Base-by-base conservation (phyloP, 257 asterid species). In the Solanum etuberosum region DNA sequence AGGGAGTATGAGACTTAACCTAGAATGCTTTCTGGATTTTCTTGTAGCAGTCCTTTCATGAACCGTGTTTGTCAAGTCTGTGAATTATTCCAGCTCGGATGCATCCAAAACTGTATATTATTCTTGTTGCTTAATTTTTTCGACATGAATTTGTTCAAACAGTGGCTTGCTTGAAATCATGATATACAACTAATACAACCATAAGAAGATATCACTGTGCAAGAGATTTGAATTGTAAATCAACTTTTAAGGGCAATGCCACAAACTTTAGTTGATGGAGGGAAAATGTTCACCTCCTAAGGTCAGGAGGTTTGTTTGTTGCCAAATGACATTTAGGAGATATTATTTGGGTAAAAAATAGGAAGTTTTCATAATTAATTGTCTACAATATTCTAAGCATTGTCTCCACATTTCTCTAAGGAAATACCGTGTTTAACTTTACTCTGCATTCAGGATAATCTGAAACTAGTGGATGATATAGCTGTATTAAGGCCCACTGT, bases 391-490 rank as follows among this genome's bases (percentile, higher is more conserved):
- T 31, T 54, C 63, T 20, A 34, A 72, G 48, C 80, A 72, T 5
- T 34, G 9, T 34, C 46, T 72, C 38, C 29, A 34, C 46, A 72
- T 20, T 70, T 72, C 46, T 72, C 16, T 34, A 32, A 34, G 29
- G 80, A 34, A 72, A 34, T 72, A 34, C 46, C 20, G 31, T 73
- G 80, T 72, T 34, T 34, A 34, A 72, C 80, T 72, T 72, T 9
- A 35, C 18, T 21, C n/a, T 35, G 31, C 16, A 35, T 73, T 73
- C 94, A 97, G 99, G 98, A 97, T 90, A 94, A 90, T 87, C 20
- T 95, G 96, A 95, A 95, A 92, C 86, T 95, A 92, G 90, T 93
- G 97, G 99, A 96, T 86, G 99, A 97, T 92, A 90, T 94, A 88
- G 98, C 92, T 72, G 95, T 94, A 85, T 90, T 97, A 84, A 94